phyloP scores from a whole-genome alignment of 495 filamentous ascomycete species.

The Pyrenula aspistea region DNA sequence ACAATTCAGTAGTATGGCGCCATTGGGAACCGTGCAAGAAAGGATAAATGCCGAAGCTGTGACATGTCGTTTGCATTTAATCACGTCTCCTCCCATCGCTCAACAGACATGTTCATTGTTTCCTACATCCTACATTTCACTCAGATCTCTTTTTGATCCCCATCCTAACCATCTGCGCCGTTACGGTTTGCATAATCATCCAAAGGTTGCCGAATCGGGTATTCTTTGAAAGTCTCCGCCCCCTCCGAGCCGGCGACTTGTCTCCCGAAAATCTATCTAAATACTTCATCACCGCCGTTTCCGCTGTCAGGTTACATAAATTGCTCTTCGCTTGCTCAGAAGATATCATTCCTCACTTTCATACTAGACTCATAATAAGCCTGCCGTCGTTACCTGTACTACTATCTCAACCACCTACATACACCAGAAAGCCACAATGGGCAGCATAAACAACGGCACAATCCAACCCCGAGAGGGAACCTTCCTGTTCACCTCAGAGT shows the following conservation, averaged over 20 bases:
- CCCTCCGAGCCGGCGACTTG: neutral
- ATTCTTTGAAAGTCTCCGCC: neutral
- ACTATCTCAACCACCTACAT: neutral
- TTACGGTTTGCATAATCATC: no score
- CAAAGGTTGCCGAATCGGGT: neutral
- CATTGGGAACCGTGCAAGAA: neutral
- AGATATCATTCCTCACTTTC: no score
- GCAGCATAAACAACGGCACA: slow-evolving; percentile 36
- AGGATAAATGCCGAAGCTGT: neutral
- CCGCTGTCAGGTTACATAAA: neutral
- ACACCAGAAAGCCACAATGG: slow-evolving; percentile 39
- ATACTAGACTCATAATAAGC: no score
- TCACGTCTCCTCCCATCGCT: neutral
- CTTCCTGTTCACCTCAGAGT: slow-evolving; percentile 99
- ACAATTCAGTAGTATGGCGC: neutral
- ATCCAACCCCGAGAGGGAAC: slow-evolving; percentile 46
- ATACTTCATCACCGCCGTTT: neutral
- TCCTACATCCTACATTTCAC: neutral
- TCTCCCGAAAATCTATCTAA: neutral
- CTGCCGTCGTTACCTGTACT: no score
- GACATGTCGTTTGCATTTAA: no score
- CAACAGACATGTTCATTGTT: neutral
- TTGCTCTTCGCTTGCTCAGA: no score
- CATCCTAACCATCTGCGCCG: neutral
- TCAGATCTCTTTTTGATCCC: neutral